These are phyloP conservation scores for Elaphomyces granulatus DNA, from an alignment of 495 filamentous ascomycete genomes.

Conservation along the genomic window DNA sequence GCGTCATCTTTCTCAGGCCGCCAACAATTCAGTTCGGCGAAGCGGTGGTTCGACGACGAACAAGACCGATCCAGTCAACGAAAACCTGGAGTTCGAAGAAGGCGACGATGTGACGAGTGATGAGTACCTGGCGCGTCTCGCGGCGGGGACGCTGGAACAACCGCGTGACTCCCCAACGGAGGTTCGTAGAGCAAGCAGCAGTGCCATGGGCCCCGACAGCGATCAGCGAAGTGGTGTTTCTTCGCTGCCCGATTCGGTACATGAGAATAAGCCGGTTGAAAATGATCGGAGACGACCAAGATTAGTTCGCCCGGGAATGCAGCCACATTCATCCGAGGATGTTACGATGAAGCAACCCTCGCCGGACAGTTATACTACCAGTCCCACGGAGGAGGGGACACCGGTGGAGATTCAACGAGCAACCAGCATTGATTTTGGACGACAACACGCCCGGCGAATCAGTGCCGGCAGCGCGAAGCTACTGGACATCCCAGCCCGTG, in stretches of 20 bases:
- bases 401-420: conserved; percentile 41
- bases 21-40: conserved; percentile 28
- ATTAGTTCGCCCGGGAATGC: not conserved
- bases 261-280: not conserved
- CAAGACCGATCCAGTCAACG: conserved; percentile 12
- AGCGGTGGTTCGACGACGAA: conserved; percentile 31
- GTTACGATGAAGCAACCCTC: conserved; percentile 13
- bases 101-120: conserved; percentile 40
- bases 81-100: conserved; percentile 13
- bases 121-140: conserved; percentile 45
- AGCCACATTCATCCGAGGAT: conserved; percentile 7
- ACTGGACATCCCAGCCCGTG: conserved; percentile 43
- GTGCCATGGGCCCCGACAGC: conserved; percentile 18
- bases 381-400: conserved; percentile 21
- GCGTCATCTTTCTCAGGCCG: conserved; percentile 35
- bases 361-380: conserved; percentile 11
- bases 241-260: not conserved
- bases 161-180: conserved; percentile 7
- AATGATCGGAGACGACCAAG: too few relatives aligned
- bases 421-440: conserved; percentile 48
- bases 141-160: conserved; percentile 29
- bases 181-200: conserved; percentile 23
- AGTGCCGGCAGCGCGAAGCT: conserved; percentile 62
- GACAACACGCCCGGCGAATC: conserved; percentile 40
- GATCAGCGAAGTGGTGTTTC: not conserved